Conservation (phyloP, 345 rosid species). For the Sapria himalayana region DNA sequence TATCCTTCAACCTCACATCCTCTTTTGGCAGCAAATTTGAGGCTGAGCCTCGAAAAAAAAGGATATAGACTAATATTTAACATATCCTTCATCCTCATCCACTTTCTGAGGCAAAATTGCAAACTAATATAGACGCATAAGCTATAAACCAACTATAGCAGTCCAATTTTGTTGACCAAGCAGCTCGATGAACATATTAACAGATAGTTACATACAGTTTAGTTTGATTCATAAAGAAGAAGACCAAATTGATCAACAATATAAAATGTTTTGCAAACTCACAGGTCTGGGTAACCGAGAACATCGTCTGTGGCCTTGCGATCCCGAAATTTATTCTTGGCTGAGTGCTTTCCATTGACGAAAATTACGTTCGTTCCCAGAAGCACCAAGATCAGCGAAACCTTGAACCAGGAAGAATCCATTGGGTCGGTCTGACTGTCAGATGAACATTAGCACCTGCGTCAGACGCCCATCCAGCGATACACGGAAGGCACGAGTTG, state of each 20-base stretch:
- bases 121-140: neutral
- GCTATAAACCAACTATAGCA: neutral
- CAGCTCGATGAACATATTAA: no score
- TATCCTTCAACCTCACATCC: no score
- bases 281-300: conserved; percentile 55
- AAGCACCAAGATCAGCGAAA: conserved; percentile 23
- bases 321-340: conserved; percentile 49
- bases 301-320: conserved; percentile 70
- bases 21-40: no score
- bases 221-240: no score
- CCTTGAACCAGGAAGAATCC: conserved; percentile 21
- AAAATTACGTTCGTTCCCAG: conserved; percentile 7
- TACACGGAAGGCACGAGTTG: no score
- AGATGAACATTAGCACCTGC: no score
- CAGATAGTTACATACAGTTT: no score
- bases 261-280: conserved; percentile 8
- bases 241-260: neutral
- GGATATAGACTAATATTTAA: no score
- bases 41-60: no score
- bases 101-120: neutral
- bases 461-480: no score
- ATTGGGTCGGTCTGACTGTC: no score
- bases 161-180: no score
- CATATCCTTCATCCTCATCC: conserved; percentile 70
- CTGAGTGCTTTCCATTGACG: conserved; percentile 23